Evolutionary conservation across 2,329 filamentous ascomycete genomes (phyloP).

Genomic region (Penicillium brevicompactum): DNA sequence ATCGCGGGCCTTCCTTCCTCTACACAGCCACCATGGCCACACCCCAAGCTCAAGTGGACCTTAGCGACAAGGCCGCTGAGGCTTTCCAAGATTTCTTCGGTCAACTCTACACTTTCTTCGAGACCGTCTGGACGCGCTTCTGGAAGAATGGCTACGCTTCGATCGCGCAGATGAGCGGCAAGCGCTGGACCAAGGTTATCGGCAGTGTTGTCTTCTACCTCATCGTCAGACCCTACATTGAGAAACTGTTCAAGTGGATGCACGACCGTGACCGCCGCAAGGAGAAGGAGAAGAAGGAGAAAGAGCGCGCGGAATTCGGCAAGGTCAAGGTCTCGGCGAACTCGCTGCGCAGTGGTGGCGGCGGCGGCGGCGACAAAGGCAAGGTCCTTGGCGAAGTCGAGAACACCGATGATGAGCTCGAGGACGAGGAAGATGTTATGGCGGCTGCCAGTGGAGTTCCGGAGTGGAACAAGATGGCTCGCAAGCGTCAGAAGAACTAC

Average conservation of each 20-base stretch:
- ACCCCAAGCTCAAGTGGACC: conserved; percentile 12
- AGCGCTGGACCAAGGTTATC: conserved; percentile 66
- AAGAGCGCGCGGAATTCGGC: conserved; percentile 48
- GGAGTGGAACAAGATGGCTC: conserved; percentile 70
- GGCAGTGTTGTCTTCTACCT: conserved; percentile 73
- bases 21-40: conserved; percentile 25
- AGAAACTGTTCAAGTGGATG: conserved; percentile 65
- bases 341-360: conserved; percentile 61
- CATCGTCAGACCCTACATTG: conserved; percentile 72
- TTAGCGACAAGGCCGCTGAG: conserved; percentile 27
- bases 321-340: conserved; percentile 65
- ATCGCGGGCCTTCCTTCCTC: background rate
- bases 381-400: conserved; percentile 45
- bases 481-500: conserved; percentile 68
- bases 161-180: conserved; percentile 45
- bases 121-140: conserved; percentile 32
- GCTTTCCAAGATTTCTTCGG: conserved; percentile 34
- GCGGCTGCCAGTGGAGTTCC: conserved; percentile 51
- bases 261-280: conserved; percentile 41
- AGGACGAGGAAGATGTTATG: conserved; percentile 44
- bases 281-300: conserved; percentile 62
- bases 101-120: conserved; percentile 30
- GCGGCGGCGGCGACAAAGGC: conserved; percentile 59
- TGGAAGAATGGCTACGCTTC: conserved; percentile 45
- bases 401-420: conserved; percentile 46